Base-by-base conservation (phyloP, 768 basidiomycete species). In the Mycena rosella region DNA sequence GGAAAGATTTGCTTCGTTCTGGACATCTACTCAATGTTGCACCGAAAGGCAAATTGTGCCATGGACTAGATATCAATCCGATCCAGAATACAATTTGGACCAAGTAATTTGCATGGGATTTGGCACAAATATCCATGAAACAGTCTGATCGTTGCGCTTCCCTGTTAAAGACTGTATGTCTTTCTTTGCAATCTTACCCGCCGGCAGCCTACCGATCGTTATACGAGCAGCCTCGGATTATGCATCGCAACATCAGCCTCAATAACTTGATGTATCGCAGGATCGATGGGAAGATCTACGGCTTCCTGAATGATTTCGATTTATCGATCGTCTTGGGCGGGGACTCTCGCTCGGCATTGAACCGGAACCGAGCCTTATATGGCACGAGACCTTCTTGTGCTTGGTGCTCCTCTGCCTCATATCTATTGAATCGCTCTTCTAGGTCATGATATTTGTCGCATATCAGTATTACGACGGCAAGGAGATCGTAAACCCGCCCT, bases 171-270 rank as follows among this genome's bases (percentile, higher is more conserved):
- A n/a, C n/a, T n/a, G n/a, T n/a, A 45, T 38, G 30, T 18, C 38
- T 36, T 51, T 32, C 53, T 51, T 20, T 65, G 32, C n/a, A 45
- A 20, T 52, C 40, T n/a, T 29, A 48, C 24, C 18, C n/a, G n/a
- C n/a, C 30, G n/a, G 24, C 57, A 65, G 57, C 57, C 14, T 59
- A 65, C 22, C 64, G 57, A 29, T 63, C 45, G 54, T 20, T 63
- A 40, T 47, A 47, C 54, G 62, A 63, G 47, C 29, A 38, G 29
- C 24, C 54, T 22, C 24, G 34, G 10, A 56, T 63, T 32, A 56
- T 63, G 53, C 62, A 63, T 30, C 45, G 62, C 62, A 54, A 63
- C 62, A 55, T 63, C 32, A 63, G 62, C 34, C 42, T 18, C 62
- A 49, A 57, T 34, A 63, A 63, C n/a, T 40, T 56, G 29, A 63